These are phyloP conservation scores for Fusarium keratoplasticum DNA, from an alignment of 2,329 filamentous ascomycete species.

Conservation along the genomic window DNA sequence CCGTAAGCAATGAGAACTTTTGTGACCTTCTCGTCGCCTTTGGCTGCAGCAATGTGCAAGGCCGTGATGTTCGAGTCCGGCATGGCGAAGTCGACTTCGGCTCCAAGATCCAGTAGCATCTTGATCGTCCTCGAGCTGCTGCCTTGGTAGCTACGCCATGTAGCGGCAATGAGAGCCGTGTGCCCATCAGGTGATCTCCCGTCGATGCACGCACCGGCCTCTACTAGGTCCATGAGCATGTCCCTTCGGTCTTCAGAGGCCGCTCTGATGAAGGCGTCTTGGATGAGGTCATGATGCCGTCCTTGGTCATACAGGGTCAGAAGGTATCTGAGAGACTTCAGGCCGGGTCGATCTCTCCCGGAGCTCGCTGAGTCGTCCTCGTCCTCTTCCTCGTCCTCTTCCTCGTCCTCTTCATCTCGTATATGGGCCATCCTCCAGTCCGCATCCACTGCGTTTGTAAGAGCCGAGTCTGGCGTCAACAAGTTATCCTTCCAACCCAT, in stretches of 20 bases:
- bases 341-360: not conserved
- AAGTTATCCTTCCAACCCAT: not conserved
- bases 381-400: not conserved
- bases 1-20: not conserved
- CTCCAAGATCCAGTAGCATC: not conserved
- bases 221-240: not conserved
- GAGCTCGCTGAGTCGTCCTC: not conserved
- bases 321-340: not conserved
- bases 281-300: not conserved
- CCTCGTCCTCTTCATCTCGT: not conserved
- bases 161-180: not conserved
- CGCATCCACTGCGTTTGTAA: not conserved
- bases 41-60: not conserved
- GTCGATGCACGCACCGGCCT: not conserved
- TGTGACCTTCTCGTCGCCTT: not conserved
- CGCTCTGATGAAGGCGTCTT: not conserved
- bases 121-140: not conserved
- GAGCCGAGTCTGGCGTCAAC: not conserved
- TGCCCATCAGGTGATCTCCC: not conserved
- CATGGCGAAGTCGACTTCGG: not conserved
- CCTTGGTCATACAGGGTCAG: not conserved
- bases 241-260: not conserved
- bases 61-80: not conserved
- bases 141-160: not conserved
- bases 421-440: not conserved